phyloP scores from a whole-genome alignment of 2,329 filamentous ascomycete species.

The Aspergillus phoenicis region DNA sequence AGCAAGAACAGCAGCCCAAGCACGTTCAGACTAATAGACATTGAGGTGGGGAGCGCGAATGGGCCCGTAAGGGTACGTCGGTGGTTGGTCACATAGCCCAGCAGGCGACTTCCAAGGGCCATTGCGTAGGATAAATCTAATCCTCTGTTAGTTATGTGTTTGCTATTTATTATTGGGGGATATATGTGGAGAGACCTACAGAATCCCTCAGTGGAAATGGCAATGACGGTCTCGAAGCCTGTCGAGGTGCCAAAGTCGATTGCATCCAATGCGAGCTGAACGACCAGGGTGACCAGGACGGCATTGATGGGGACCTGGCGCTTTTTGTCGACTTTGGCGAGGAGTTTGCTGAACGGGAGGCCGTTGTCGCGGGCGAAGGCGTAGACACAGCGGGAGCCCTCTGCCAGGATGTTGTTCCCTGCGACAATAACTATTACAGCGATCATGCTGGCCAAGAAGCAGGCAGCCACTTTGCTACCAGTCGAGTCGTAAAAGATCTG shows the following conservation, averaged over 20 bases:
- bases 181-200: constrained; percentile 39
- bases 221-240: constrained; percentile 59
- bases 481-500: constrained; percentile 57
- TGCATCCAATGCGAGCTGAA: constrained; percentile 57
- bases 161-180: not conserved
- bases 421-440: constrained; percentile 52
- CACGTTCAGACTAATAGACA: constrained; percentile 51
- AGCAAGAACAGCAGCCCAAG: constrained; percentile 56
- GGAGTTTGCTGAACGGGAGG: constrained; percentile 53
- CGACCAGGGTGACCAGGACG: constrained; percentile 48
- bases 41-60: constrained; percentile 47
- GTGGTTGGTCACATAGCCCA: constrained; percentile 49
- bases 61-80: constrained; percentile 40
- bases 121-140: constrained; percentile 60
- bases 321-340: constrained; percentile 51
- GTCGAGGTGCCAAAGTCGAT: constrained; percentile 60
- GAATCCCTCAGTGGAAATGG: constrained; percentile 61
- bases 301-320: constrained; percentile 55
- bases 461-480: constrained; percentile 48
- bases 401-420: constrained; percentile 51
- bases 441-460: constrained; percentile 51
- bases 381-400: constrained; percentile 51
- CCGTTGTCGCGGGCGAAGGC: constrained; percentile 55
- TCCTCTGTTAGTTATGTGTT: not conserved
- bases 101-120: constrained; percentile 55